Evolutionary conservation across 2,329 filamentous ascomycete genomes (phyloP).

Genomic region (Bipolaris oryzae): DNA sequence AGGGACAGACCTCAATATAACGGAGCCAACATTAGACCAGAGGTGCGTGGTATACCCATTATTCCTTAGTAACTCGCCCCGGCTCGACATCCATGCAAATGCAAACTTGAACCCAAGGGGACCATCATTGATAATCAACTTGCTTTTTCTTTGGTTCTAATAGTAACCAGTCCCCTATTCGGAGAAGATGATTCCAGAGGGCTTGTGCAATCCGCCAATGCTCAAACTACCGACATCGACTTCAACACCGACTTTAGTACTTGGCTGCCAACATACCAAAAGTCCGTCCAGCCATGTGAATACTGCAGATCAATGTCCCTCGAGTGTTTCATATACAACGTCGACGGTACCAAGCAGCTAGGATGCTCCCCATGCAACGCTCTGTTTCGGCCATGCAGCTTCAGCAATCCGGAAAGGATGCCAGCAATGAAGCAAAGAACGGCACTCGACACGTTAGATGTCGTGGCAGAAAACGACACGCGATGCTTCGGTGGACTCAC

Average conservation of each 20-base stretch:
- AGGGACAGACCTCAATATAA: conserved; percentile 8
- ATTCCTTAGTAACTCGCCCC: not conserved
- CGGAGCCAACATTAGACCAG: conserved; percentile 9
- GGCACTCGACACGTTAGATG: conserved; percentile 55
- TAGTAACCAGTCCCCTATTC: conserved; percentile 4
- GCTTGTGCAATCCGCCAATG: conserved; percentile 9
- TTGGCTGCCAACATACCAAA: conserved; percentile 56
- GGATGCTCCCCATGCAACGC: conserved; percentile 56
- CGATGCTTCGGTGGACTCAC: conserved; percentile 43
- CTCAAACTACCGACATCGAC: conserved; percentile 24
- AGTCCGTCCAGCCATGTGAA: conserved; percentile 54
- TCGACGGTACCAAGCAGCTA: conserved; percentile 46
- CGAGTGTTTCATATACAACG: conserved; percentile 54
- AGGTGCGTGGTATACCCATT: conserved; percentile 20
- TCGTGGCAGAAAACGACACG: conserved; percentile 52
- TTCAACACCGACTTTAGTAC: conserved; percentile 53
- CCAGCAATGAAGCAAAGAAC: conserved; percentile 40
- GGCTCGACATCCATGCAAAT: not conserved
- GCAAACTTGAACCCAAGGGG: not conserved
- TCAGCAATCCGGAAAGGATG: conserved; percentile 47
- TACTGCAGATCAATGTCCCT: conserved; percentile 56
- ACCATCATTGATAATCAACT: not conserved
- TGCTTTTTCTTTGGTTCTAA: conserved; percentile 13
- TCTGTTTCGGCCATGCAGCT: conserved; percentile 57
- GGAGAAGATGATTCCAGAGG: conserved; percentile 6